Conservation (phyloP, 2,329 filamentous ascomycete genomes). For the Pleoardoris graminearum region DNA sequence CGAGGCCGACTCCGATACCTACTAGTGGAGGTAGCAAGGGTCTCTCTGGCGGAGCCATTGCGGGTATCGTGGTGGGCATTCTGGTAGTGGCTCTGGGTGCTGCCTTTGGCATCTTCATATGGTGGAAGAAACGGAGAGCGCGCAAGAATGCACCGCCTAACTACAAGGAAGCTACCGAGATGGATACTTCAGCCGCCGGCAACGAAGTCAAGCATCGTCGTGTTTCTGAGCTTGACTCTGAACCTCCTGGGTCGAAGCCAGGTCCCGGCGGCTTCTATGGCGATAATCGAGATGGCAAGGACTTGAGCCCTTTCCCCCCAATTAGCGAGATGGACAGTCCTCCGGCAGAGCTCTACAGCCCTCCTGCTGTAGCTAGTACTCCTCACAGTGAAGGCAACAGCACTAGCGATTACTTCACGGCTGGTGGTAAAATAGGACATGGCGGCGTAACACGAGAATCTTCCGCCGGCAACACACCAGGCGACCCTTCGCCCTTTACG, state of each 20-base stretch:
- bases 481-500: conserved; percentile 14
- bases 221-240: conserved; percentile 42
- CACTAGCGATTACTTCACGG: conserved; percentile 31
- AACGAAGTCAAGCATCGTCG: conserved; percentile 37
- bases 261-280: conserved; percentile 30
- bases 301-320: conserved; percentile 24
- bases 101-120: conserved; percentile 32
- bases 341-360: conserved; percentile 40
- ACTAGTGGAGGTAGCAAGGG: conserved; percentile 14
- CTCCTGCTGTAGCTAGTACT: conserved; percentile 22
- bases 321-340: conserved; percentile 43
- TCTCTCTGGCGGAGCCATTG: conserved; percentile 36
- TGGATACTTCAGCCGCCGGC: conserved; percentile 34
- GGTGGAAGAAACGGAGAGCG: conserved; percentile 28
- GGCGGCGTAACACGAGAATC: conserved; percentile 32
- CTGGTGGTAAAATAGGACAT: conserved; percentile 18
- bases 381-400: conserved; percentile 14
- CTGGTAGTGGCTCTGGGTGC: conserved; percentile 29
- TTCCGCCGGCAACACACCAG: conserved; percentile 31
- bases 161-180: conserved; percentile 23
- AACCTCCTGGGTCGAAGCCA: conserved; percentile 29
- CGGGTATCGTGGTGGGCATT: conserved; percentile 41
- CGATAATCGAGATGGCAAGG: conserved; percentile 23
- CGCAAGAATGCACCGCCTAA: conserved; percentile 3
- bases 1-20: conserved; percentile 3